Base-by-base conservation (phyloP, 2,329 filamentous ascomycete genomes). In the Talaromyces amestolkiae region DNA sequence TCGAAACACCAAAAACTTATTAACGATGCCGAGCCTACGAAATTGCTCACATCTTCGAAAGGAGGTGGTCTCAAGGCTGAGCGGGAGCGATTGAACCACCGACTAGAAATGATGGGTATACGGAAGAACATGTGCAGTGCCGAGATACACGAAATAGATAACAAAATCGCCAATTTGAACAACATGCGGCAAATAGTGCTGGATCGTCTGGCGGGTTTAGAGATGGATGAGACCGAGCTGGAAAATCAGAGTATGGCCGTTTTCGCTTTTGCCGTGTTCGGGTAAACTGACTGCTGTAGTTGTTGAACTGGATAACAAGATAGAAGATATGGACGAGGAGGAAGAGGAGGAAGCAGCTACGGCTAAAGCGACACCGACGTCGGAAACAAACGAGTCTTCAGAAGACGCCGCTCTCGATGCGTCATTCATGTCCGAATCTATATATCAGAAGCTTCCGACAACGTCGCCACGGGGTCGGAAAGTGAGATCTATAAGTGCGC, bases 81-180 rank as follows among this genome's bases (percentile, higher is more conserved):
- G 70, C 91, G 91, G 76, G 86, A 90, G 51, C 83, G 86, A 63
- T 85, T 97, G 80, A 89, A 90, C 80, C 93, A 96, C 77, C 87
- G 92, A 70, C 83, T 99, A 70, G 93, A 98, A 74, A 91, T 97
- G 87, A 88, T 98, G 81, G 86, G 90, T 3, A 88, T 98, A 68
- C 87, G 95, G 66, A 99, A 99, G 79, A 97, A 95, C 74, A 97
- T 99, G 94, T 94, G 93, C 71, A 95, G 92, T 73, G 91, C 92
- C 68, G 95, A 99, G 78, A 98, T 99, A 66, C 88, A 89, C 67
- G 95, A 99, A 74, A 97, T 99, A 67, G 95, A 99, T 79, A 93
- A 91, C 80, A 99, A 98, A 79, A 94, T 99, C 69, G 87, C 92
- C 67, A 98, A 98, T 77, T 82, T 99, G 63, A 90, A 92, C 71